Evolutionary conservation across 2,329 filamentous ascomycete species (phyloP), one percentile per base, ranked within the genome.

Genomic region (Sclerotinia sclerotiorum): DNA sequence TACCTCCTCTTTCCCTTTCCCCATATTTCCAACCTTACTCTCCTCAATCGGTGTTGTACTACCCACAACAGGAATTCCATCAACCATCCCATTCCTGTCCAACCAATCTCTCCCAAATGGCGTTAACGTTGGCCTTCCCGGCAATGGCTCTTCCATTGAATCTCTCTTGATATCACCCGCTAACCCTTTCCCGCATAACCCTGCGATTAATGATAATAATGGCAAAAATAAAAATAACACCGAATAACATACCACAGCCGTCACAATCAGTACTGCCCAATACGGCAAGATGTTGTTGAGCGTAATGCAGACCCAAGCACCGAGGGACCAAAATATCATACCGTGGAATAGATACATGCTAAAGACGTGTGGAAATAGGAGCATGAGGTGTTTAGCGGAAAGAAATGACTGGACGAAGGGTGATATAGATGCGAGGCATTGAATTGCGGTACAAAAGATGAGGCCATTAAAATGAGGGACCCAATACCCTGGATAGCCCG

Each of bases 301-400:
- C 11, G 68, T 66, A 17, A 77, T 67, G 54, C 70, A 72, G 10
- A 72, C 60, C 66, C 70, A 72, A 21, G 76, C 68, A 21, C 76
- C 76, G 8, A 77, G 51, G 15, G 71, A 71, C 76, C 76, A 78
- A 69, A 77, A 78, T 24, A 78, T 72, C 51, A 78, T 73, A 49
- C 82, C 82, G 71, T 83, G 82, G 61, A 82, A 76, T 10, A 83
- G 78, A 71, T 83, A 83, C 66, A 83, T 81, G 49, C 81, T 83
- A 74, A 83, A 83, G 71, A 82, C 81, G 72, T 83, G 82, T 6
- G 81, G 82, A 73, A 83, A 83, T 24, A 83, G 73, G 56, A 78
- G 75, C 7, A 80, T 77, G 39, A 83, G 76, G 29, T 79, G 60
- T 29, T 76, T 78, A 5, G 77, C 74, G 3, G 79, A 81, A 2